These are phyloP conservation scores for Ogataea nakhonphanomensis DNA, from an alignment of 805 yeast species.

Conservation along the genomic window DNA sequence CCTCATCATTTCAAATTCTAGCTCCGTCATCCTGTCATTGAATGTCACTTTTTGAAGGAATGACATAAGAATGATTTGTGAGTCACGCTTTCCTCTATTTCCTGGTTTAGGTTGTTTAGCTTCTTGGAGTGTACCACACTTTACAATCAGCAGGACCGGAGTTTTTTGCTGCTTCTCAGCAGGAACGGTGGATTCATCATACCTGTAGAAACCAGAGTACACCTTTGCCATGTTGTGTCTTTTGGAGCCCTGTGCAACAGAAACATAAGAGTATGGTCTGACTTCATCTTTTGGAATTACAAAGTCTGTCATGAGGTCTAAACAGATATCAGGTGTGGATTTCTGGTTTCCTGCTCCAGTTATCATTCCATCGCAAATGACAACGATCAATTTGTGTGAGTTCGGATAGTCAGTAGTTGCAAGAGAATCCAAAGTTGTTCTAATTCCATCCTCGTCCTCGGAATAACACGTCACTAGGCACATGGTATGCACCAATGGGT, in stretches of 20 bases:
- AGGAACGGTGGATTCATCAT: conserved; percentile 72
- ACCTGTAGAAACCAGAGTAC: conserved; percentile 89
- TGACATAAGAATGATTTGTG: conserved; percentile 87
- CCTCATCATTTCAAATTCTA: conserved; percentile 74
- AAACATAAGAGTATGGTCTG: conserved; percentile 81
- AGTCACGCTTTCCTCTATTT: conserved; percentile 94
- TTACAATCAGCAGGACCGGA: conserved; percentile 74
- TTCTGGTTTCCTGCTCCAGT: conserved; percentile 90
- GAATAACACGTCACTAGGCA: conserved; percentile 91
- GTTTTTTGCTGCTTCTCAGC: conserved; percentile 80
- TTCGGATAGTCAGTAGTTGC: conserved; percentile 96
- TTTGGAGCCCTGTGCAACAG: conserved; percentile 90
- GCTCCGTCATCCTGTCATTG: conserved; percentile 91
- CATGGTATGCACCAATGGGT: conserved; percentile 70
- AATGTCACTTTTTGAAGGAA: conserved; percentile 83
- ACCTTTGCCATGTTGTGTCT: conserved; percentile 98
- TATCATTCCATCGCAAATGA: conserved; percentile 90
- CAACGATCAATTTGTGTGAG: conserved; percentile 81
- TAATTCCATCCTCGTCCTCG: conserved; percentile 81
- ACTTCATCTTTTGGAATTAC: conserved; percentile 71
- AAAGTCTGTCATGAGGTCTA: conserved; percentile 83
- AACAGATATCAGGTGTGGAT: conserved; percentile 86
- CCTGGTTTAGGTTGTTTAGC: conserved; percentile 75
- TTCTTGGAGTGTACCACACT: conserved; percentile 86
- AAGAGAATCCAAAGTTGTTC: conserved; percentile 86